Conservation (phyloP, 495 filamentous ascomycete species). For the Aspergillus ostianus region DNA sequence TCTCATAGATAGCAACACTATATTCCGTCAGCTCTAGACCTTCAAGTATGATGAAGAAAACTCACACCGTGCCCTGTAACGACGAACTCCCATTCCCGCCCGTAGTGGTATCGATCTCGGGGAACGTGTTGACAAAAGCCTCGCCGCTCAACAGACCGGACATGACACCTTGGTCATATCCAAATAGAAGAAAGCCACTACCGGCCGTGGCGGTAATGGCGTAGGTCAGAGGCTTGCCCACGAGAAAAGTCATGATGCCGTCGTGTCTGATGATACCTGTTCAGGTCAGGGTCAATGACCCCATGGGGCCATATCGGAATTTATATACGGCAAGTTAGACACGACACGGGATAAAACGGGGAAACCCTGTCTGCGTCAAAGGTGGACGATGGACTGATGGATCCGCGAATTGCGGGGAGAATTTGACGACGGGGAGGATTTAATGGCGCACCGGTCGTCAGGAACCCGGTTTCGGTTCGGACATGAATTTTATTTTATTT, state of each 20-base stretch:
- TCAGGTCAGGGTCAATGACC: neutral
- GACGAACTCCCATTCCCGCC: slow-evolving; percentile 32
- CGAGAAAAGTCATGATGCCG: slow-evolving; percentile 26
- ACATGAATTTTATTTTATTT: too few relatives aligned
- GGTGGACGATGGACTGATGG: too few relatives aligned
- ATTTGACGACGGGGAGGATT: too few relatives aligned
- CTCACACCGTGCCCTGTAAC: slow-evolving; percentile 38
- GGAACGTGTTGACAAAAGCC: slow-evolving; percentile 32
- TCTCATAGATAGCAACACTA: slow-evolving; percentile 39
- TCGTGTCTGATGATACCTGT: too few relatives aligned
- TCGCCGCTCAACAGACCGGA: slow-evolving; percentile 34
- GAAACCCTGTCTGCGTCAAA: too few relatives aligned
- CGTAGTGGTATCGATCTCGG: slow-evolving; percentile 34
- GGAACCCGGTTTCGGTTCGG: too few relatives aligned
- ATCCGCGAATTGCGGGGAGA: too few relatives aligned
- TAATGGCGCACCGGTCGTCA: too few relatives aligned
- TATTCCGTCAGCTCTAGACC: slow-evolving; percentile 1
- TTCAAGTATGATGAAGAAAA: neutral
- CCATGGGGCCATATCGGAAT: neutral
- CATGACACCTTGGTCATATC: slow-evolving; percentile 48
- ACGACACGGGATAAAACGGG: too few relatives aligned
- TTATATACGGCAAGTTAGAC: too few relatives aligned
- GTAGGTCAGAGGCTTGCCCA: slow-evolving; percentile 25
- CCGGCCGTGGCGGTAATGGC: slow-evolving; percentile 42
- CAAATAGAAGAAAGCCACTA: slow-evolving; percentile 44